Conservation (phyloP, 164 flowering plant species). For the Protea cynaroides region DNA sequence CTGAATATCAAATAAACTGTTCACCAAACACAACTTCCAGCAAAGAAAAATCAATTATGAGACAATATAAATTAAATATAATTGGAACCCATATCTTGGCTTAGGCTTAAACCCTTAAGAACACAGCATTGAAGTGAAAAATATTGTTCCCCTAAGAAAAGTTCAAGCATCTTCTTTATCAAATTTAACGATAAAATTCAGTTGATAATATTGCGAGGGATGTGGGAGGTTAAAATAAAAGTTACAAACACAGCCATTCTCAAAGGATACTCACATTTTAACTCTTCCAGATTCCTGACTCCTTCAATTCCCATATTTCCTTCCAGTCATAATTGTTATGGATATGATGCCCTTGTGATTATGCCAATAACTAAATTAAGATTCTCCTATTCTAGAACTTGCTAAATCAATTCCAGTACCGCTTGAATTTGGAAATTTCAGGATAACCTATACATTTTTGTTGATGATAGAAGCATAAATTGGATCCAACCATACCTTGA, state of each 20-base stretch:
- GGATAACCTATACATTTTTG: background rate
- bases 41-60: background rate
- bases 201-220: background rate
- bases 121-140: background rate
- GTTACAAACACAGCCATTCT: background rate
- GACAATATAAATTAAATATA: background rate
- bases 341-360: too few relatives aligned
- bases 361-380: too few relatives aligned
- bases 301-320: background rate
- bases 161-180: background rate
- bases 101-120: background rate
- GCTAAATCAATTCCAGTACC: background rate
- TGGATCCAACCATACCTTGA: slow-evolving; percentile 51
- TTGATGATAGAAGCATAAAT: background rate
- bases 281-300: background rate
- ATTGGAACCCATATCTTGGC: background rate
- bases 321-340: too few relatives aligned
- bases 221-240: background rate
- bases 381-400: too few relatives aligned
- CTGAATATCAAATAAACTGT: too few relatives aligned
- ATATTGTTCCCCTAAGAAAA: background rate
- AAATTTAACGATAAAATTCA: background rate
- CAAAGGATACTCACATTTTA: background rate
- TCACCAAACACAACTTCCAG: background rate
- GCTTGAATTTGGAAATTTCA: background rate